phyloP scores from a whole-genome alignment of 805 yeast species.

The Starmerella bombicola region DNA sequence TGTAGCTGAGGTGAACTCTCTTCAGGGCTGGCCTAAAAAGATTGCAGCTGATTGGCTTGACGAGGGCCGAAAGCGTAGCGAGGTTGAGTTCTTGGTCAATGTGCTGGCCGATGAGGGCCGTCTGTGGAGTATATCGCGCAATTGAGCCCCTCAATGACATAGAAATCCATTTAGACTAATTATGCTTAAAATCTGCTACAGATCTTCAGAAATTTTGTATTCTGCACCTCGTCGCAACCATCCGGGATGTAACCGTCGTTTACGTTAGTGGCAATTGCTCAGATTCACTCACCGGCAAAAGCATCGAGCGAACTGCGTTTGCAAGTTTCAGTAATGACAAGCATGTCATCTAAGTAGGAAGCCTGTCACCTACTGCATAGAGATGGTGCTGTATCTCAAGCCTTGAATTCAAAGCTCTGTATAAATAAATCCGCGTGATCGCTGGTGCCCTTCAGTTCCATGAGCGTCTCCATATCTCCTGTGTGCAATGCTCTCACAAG shows the following conservation, averaged over 20 bases:
- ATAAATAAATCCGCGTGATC: constrained; percentile 3
- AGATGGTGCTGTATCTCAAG: not conserved
- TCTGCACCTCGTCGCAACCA: too few relatives aligned
- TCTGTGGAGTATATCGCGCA: constrained; percentile 19
- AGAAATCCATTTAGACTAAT: too few relatives aligned
- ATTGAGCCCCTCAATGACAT: not conserved
- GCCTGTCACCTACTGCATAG: too few relatives aligned
- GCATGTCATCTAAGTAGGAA: too few relatives aligned
- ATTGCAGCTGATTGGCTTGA: constrained; percentile 84
- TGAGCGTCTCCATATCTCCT: constrained; percentile 16
- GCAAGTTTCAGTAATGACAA: too few relatives aligned
- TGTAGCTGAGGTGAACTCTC: constrained; percentile 76
- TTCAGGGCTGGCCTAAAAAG: constrained; percentile 87
- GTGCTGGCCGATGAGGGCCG: constrained; percentile 31
- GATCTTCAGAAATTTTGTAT: too few relatives aligned
- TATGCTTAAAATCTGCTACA: too few relatives aligned
- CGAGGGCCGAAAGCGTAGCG: constrained; percentile 81
- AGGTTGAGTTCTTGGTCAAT: constrained; percentile 66
- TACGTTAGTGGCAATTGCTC: too few relatives aligned
- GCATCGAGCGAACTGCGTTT: too few relatives aligned
- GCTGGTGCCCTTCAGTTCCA: constrained; percentile 2
- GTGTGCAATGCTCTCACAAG: constrained; percentile 18
- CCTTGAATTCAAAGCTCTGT: not conserved
- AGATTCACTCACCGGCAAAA: too few relatives aligned
- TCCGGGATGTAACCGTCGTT: too few relatives aligned